Evolutionary conservation across 192 early-diverging fungal genomes (phyloP), one percentile per base, ranked within the genome.

Genomic region (Podila epicladia): DNA sequence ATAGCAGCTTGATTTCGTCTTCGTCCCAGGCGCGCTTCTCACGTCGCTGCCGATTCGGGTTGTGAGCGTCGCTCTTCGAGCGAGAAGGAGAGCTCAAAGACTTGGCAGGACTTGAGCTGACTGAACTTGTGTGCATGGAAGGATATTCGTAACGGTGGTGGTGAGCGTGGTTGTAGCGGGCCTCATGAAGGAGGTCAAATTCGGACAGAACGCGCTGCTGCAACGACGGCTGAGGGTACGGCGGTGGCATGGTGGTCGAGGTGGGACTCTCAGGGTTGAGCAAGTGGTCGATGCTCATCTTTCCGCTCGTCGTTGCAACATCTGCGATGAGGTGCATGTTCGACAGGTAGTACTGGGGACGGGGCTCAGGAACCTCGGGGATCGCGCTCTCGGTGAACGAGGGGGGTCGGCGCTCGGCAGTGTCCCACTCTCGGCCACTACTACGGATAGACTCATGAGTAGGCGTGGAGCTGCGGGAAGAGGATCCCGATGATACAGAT

Each of bases 11-110:
- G 24, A 55, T 55, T n/a, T 55, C 53, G n/a, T 0, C 24, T 2
- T 55, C 53, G 53, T 55, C 53, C 53, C 53, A 55, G 53, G 53
- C 53, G 53, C 53, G 53, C 53, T 55, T 55, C n/a, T 55, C 53
- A 6, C 53, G 53, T 8, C 53, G 53, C 9, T 8, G 20, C n/a
- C 53, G 53, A 53, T 53, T 17, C 7, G n/a, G 20, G 22, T 55
- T 6, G 13, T 22, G 53, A 55, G 35, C 9, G 53, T 22, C n/a
- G 5, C 9, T 5, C n/a, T 55, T 55, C 13, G n/a, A n/a, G 2
- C 20, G 53, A n/a, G 24, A 5, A 55, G 41, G 41, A 45, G 41
- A n/a, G 53, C 24, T 4, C 5, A 3, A 4, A 26, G 22, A 55
- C 2, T 26, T 22, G 22, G 24, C n/a, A 55, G 20, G 53, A 17